Conservation (phyloP, 345 rosid species). For the Citrus glauca region DNA sequence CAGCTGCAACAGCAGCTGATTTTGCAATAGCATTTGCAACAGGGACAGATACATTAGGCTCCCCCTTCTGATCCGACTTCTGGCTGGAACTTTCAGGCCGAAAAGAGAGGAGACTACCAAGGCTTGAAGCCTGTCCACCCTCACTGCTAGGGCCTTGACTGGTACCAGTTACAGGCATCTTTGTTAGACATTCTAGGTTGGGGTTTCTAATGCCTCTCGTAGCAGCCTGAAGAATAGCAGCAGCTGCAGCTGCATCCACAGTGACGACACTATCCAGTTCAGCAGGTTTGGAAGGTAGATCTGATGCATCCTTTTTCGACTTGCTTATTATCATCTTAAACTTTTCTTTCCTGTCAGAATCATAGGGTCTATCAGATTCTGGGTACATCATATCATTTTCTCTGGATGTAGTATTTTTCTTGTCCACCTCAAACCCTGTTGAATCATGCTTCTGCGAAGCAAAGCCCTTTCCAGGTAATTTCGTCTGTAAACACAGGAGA, state of each 20-base stretch:
- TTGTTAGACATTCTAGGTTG: slow-evolving; percentile 46
- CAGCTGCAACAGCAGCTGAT: slow-evolving; percentile 53
- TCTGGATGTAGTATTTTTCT: slow-evolving; percentile 35
- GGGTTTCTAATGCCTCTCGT: slow-evolving; percentile 83
- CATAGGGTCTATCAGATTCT: slow-evolving; percentile 58
- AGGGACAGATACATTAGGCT: slow-evolving; percentile 35
- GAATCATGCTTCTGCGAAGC: slow-evolving; percentile 43
- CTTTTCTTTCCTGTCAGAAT: slow-evolving; percentile 69
- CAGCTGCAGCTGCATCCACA: slow-evolving; percentile 77
- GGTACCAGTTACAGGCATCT: slow-evolving; percentile 28
- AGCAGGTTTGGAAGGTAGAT: slow-evolving; percentile 44
- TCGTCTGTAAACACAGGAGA: slow-evolving; percentile 43
- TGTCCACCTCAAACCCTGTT: slow-evolving; percentile 30
- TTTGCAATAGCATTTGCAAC: slow-evolving; percentile 41
- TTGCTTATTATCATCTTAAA: slow-evolving; percentile 71
- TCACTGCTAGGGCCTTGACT: slow-evolving; percentile 39
- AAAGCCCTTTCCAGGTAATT: slow-evolving; percentile 32
- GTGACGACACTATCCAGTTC: slow-evolving; percentile 48
- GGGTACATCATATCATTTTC: slow-evolving; percentile 35
- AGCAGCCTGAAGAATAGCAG: slow-evolving; percentile 94
- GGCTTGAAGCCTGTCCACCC: slow-evolving; percentile 25
- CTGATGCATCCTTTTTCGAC: slow-evolving; percentile 59
- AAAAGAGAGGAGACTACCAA: slow-evolving; percentile 24
- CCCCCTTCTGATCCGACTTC: slow-evolving; percentile 23
- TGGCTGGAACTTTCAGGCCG: slow-evolving; percentile 23